Evolutionary conservation across 177 flowering plant species (phyloP), one percentile per base, ranked within the genome.

Genomic region (Vitis hybrid): DNA sequence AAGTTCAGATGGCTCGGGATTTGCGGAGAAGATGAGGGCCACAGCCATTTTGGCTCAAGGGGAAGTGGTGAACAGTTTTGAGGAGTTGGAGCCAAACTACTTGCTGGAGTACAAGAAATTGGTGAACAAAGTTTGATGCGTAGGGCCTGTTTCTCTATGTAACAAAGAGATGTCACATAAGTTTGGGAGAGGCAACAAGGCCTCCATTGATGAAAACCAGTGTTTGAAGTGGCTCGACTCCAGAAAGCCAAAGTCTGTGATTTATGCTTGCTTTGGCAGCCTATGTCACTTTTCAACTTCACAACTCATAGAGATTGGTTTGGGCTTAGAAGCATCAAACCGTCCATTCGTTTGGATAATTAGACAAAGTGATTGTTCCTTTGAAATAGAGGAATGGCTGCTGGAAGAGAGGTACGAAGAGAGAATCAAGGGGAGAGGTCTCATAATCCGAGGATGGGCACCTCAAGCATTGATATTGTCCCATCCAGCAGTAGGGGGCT

Each of bases 261-360:
- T 52, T 52, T 52, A 52, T 52, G 55, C 14, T 52, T 52, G 17
- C 14, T 11, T 62, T 12, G 65, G 65, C 11, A 62, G 52, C 65
- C 65, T 13, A 17, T 5, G 65, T 21, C 4, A 4, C 46, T 2
- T 77, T 0, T 0, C 30, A 24, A 0, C 71, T 12, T 11, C 71
- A 35, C 76, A 77, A 35, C 3, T 70, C 32, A 58, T 65, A 18
- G 76, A 73, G 61, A 61, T 73, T 7, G 80, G 64, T 1, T 50
- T 65, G 49, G 76, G 74, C 4, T 50, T 77, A 14, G 80, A 73
- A 52, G 71, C 59, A 17, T 65, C 77, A 35, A 51, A 35, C 30
- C 49, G 11, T 1, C 80, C 80, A 0, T 77, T 77, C 62, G 64
- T 70, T 55, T 77, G 76, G 80, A 65, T 70, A 0, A 52, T 73